phyloP scores from a whole-genome alignment of 2,329 filamentous ascomycete species.

The Chaetomiaceae sp. region DNA sequence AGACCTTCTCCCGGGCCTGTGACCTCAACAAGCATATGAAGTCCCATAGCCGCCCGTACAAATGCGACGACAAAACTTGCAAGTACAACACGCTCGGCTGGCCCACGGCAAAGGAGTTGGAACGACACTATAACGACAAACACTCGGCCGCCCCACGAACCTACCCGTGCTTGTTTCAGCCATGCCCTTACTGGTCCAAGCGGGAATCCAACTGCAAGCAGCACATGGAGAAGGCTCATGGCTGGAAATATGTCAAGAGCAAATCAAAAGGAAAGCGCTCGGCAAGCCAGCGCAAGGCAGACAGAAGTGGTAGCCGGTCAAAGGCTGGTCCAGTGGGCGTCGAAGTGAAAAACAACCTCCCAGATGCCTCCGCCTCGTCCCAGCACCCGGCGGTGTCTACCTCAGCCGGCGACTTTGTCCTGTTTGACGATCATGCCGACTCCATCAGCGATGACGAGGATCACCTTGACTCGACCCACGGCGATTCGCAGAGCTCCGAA shows the following conservation, averaged over 20 bases:
- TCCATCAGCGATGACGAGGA: slow-evolving; percentile 20
- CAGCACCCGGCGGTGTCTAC: slow-evolving; percentile 1
- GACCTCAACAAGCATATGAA: slow-evolving; percentile 64
- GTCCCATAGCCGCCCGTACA: slow-evolving; percentile 72
- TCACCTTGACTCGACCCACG: slow-evolving; percentile 8
- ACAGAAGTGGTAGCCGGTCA: slow-evolving; percentile 1
- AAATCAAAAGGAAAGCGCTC: slow-evolving; percentile 61
- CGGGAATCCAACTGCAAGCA: slow-evolving; percentile 79
- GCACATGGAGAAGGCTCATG: slow-evolving; percentile 79
- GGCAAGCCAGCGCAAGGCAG: slow-evolving; percentile 25
- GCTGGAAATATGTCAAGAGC: slow-evolving; percentile 66
- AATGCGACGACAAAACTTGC: slow-evolving; percentile 61
- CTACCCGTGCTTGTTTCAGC: slow-evolving; percentile 60
- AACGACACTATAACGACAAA: slow-evolving; percentile 73
- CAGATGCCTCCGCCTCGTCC: neutral
- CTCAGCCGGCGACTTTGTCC: slow-evolving; percentile 24
- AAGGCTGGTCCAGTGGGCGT: neutral
- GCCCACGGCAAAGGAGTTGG: slow-evolving; percentile 74
- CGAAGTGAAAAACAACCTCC: neutral
- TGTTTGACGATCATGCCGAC: slow-evolving; percentile 21
- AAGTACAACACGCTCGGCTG: slow-evolving; percentile 66
- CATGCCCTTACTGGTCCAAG: slow-evolving; percentile 68
- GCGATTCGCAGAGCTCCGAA: slow-evolving; percentile 7
- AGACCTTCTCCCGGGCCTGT: slow-evolving; percentile 29
- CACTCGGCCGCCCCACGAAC: slow-evolving; percentile 61